Evolutionary conservation across 2,329 filamentous ascomycete species (phyloP), one percentile per base, ranked within the genome.

Genomic region (Alternaria novae-zelandiae): DNA sequence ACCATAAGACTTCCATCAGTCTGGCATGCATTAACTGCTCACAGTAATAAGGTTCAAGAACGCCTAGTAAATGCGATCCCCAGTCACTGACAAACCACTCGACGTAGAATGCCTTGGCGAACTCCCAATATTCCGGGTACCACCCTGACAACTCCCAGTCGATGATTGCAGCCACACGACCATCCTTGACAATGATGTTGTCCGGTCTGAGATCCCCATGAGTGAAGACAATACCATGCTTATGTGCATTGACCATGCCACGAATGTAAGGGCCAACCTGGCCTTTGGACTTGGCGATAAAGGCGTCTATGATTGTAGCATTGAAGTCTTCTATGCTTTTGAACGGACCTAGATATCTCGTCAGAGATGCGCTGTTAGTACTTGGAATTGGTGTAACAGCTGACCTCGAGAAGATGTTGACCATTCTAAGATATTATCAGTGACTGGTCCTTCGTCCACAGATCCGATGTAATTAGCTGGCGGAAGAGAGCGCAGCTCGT

Each of bases 51-150:
- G 68, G 66, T n/a, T 59, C 65, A 25, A 70, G 61, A 54, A 70
- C 36, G 10, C 57, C 64, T 20, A 70, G 66, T 59, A 65, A 41
- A 54, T 63, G 50, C 5, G 61, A 50, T 26, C 23, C 57, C 67
- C 63, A 68, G 17, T 68, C 63, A 59, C 41, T 57, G 23, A 23
- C 26, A 17, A 70, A 67, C 12, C n/a, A 4, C 51, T 69, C 65
- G 26, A 81, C 47, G 58, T 59, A 59, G 30, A 69, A 57, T 69
- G 79, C 54, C 63, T 72, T 70, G 15, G 50, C 61, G n/a, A 67
- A 72, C 47, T 73, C 68, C 68, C 68, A 73, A 45, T 72, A 66
- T 17, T 71, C 70, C 11, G 67, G 71, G 57, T 72, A 72, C 68
- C 68, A 72, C 26, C 70, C 70, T 47, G 68, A 56, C 54, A 57